A percentile compares a stretch with the other conserved stretches of the same genome.
phyloP scores from a whole-genome alignment of 73 alveolate genomes.

The Paramecium primaurelia region DNA sequence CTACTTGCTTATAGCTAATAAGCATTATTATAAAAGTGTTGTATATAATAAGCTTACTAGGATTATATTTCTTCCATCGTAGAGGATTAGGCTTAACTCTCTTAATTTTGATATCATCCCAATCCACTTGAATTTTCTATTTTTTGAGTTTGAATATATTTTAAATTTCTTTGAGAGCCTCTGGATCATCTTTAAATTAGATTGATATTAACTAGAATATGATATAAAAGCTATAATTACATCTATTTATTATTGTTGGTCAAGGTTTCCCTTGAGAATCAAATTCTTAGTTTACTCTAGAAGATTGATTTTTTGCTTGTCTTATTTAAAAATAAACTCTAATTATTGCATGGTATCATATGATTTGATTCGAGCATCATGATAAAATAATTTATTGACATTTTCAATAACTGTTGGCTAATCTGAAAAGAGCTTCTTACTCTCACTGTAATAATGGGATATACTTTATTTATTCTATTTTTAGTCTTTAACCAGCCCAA shows the following conservation, averaged over 20 bases:
- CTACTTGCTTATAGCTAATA: neutral
- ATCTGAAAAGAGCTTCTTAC: constrained; percentile 2
- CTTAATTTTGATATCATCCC: neutral
- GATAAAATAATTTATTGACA: constrained; percentile 36
- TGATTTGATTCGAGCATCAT: constrained; percentile 38
- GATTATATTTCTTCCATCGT: neutral
- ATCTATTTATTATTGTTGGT: neutral
- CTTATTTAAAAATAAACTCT: neutral
- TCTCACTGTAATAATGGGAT: neutral
- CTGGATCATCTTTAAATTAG: constrained; percentile 15
- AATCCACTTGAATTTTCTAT: neutral
- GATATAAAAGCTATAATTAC: neutral
- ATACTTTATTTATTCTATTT: neutral
- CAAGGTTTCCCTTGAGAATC: neutral
- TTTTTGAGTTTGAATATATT: neutral
- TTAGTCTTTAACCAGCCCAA: neutral
- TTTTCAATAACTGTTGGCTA: constrained; percentile 32
- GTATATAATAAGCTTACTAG: neutral
- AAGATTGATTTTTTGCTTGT: neutral
- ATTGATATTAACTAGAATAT: neutral
- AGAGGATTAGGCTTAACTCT: neutral
- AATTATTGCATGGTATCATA: neutral
- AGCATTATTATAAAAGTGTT: neutral
- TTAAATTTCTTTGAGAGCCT: neutral
- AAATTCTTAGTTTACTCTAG: neutral